Conservation (phyloP, 1,284 basidiomycete species). For the Fistulina hepatica region DNA sequence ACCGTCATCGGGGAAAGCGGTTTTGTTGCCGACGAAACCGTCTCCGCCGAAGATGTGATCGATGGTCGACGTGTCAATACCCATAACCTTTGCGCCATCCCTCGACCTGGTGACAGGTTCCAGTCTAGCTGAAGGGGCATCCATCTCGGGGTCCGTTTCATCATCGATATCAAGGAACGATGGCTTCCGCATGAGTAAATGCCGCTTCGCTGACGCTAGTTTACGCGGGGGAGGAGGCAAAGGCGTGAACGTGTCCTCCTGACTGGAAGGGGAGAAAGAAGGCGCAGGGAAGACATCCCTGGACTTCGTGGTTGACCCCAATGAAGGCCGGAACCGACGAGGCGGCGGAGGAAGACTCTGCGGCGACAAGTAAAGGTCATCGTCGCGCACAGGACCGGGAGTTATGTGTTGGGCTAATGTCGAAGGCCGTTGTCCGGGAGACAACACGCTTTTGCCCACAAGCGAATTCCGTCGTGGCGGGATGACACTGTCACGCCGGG, state of each 20-base stretch:
- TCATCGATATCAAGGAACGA: slow-evolving; percentile 59
- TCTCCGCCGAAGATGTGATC: slow-evolving; percentile 5
- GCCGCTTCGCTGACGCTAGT: slow-evolving; percentile 23
- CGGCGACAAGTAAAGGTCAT: slow-evolving; percentile 19
- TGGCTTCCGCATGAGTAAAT: slow-evolving; percentile 48
- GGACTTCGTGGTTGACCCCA: too few relatives aligned
- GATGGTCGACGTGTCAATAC: too few relatives aligned
- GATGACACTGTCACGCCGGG: too few relatives aligned
- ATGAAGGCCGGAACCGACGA: slow-evolving; percentile 4
- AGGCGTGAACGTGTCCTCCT: slow-evolving; percentile 14
- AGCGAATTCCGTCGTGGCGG: too few relatives aligned
- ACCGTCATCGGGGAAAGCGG: too few relatives aligned
- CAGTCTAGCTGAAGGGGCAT: slow-evolving; percentile 6
- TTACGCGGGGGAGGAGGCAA: slow-evolving; percentile 29
- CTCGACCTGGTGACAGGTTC: too few relatives aligned
- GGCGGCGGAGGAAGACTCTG: slow-evolving; percentile 13
- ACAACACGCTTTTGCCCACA: too few relatives aligned
- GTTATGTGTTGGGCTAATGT: too few relatives aligned
- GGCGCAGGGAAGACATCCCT: background rate
- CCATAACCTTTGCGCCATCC: too few relatives aligned
- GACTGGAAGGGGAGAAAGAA: background rate
- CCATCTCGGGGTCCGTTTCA: slow-evolving; percentile 18
- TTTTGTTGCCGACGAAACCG: too few relatives aligned
- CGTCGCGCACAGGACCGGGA: too few relatives aligned
- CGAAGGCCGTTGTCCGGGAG: too few relatives aligned